Percentiles rank a stretch among this genome's conserved stretches.
These are phyloP conservation scores for Coelastrella sp. DNA, from an alignment of 139 green algal genomes.

Conservation along the genomic window DNA sequence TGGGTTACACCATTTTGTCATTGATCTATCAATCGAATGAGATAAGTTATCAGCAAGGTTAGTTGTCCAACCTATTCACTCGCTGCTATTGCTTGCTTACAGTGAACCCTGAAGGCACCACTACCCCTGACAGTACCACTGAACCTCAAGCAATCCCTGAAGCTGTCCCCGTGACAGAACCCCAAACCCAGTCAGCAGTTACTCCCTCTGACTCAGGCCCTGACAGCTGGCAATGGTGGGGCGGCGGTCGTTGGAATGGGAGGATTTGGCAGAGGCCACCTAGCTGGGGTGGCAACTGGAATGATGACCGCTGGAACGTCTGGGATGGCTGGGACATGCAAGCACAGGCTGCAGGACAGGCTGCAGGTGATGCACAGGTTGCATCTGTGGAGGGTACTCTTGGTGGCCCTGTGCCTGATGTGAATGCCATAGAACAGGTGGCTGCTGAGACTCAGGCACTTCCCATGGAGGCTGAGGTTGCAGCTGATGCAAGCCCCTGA, in stretches of 20 bases:
- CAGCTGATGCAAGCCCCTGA: too few relatives aligned
- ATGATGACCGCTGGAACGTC: not conserved
- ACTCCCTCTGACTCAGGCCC: not conserved
- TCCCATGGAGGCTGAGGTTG: too few relatives aligned
- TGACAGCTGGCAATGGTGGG: not conserved
- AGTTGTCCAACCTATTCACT: not conserved
- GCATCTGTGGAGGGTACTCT: too few relatives aligned
- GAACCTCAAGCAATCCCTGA: not conserved
- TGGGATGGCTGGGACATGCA: not conserved
- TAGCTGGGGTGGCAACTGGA: not conserved
- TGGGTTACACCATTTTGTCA: too few relatives aligned
- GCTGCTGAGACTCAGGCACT: too few relatives aligned
- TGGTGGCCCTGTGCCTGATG: not conserved
- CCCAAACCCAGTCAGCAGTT: too few relatives aligned
- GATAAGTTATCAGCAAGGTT: not conserved
- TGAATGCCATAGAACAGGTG: too few relatives aligned
- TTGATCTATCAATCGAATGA: too few relatives aligned
- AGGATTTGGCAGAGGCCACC: not conserved
- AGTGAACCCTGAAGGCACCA: not conserved
- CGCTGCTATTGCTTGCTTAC: not conserved
- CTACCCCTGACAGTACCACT: not conserved
- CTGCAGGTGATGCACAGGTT: not conserved
- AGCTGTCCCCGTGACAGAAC: too few relatives aligned
- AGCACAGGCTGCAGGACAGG: not conserved
- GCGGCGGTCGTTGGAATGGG: too few relatives aligned